phyloP scores from a whole-genome alignment of 1,139 yeast species.

The Saccharomycopsis hybrid region DNA sequence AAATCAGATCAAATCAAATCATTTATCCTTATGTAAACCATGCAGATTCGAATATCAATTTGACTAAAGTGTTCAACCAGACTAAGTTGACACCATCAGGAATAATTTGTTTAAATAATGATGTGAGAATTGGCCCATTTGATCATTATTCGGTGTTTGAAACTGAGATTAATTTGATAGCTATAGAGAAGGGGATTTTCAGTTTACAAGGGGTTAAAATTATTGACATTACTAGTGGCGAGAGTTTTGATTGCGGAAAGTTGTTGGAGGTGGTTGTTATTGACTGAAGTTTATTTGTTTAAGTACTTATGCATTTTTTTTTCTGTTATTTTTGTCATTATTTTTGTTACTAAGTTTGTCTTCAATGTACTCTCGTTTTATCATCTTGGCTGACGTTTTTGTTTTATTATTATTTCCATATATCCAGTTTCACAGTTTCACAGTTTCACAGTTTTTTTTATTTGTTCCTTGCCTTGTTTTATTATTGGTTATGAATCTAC shows the following conservation, averaged over 20 bases:
- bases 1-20: constrained; percentile 14
- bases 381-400: too few relatives aligned
- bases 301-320: too few relatives aligned
- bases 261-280: constrained; percentile 64
- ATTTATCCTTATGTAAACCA: constrained; percentile 17
- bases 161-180: constrained; percentile 53
- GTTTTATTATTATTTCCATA: too few relatives aligned
- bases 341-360: too few relatives aligned
- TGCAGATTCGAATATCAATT: constrained; percentile 13
- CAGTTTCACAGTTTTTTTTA: too few relatives aligned
- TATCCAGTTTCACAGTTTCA: too few relatives aligned
- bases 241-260: constrained; percentile 65
- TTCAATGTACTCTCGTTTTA: too few relatives aligned
- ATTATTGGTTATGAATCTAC: too few relatives aligned
- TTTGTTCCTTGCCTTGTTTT: too few relatives aligned
- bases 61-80: constrained; percentile 33
- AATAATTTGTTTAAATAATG: constrained; percentile 57
- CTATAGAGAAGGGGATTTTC: constrained; percentile 59
- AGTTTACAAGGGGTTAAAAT: constrained; percentile 60
- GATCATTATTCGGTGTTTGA: constrained; percentile 61
- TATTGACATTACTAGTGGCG: constrained; percentile 60
- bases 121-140: constrained; percentile 56
- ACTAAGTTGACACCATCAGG: constrained; percentile 39
- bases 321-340: too few relatives aligned
- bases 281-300: too few relatives aligned